Evolutionary conservation across 2,329 filamentous ascomycete species (phyloP).

Genomic region (Diaporthe amygdali): DNA sequence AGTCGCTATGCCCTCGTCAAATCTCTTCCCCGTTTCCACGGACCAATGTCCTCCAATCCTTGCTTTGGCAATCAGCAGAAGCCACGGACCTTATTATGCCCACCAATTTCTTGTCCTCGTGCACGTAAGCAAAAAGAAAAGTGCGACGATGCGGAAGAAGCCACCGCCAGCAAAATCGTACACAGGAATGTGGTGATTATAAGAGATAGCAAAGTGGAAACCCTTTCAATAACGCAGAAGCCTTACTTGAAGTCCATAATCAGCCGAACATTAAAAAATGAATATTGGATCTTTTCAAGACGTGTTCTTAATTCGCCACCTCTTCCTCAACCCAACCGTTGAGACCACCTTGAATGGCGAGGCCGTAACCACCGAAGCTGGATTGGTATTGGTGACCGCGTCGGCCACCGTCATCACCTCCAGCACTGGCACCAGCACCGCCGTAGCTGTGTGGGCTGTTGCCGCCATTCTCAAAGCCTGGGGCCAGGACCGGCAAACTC

Average conservation of each 20-base stretch:
- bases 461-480: constrained; percentile 66
- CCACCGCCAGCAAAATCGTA: constrained; percentile 23
- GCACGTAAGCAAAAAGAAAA: constrained; percentile 8
- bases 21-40: not conserved
- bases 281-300: constrained; percentile 28
- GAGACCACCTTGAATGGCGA: constrained; percentile 67
- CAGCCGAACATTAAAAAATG: constrained; percentile 31
- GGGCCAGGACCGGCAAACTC: constrained; percentile 77
- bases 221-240: constrained; percentile 18
- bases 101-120: constrained; percentile 14
- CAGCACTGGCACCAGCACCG: constrained; percentile 37
- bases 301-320: constrained; percentile 57
- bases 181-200: constrained; percentile 27
- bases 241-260: constrained; percentile 21
- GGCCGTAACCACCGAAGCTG: constrained; percentile 65
- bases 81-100: constrained; percentile 17
- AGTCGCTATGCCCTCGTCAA: not conserved
- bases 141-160: constrained; percentile 15
- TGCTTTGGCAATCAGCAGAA: not conserved
- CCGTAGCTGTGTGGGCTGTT: constrained; percentile 53
- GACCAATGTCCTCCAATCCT: not conserved
- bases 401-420: constrained; percentile 56
- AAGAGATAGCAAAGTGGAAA: constrained; percentile 24
- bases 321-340: constrained; percentile 74
- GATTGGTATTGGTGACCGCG: constrained; percentile 71